Percentiles rank a stretch among this genome's conserved stretches.
Conservation (phyloP, 805 yeast species). For the Suhomyces sp. region DNA sequence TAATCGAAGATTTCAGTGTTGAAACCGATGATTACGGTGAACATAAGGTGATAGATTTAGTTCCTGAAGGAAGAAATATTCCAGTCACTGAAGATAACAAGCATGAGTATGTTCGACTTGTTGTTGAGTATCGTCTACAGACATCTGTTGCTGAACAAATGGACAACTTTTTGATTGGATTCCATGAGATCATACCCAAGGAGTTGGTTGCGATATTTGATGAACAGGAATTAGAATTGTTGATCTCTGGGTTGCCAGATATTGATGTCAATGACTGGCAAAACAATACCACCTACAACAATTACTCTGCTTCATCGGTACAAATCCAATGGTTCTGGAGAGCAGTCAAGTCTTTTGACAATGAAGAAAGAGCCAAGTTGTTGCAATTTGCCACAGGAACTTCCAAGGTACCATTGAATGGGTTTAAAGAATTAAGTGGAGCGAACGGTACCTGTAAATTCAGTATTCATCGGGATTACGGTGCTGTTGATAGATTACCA, state of each 20-base stretch:
- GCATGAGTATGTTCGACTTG: constrained; percentile 78
- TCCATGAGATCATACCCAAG: constrained; percentile 84
- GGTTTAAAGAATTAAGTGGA: constrained; percentile 87
- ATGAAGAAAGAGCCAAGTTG: constrained; percentile 90
- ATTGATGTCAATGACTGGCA: constrained; percentile 97
- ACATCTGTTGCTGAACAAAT: constrained; percentile 84
- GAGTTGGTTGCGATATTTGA: constrained; percentile 84
- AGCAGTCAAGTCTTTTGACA: constrained; percentile 90
- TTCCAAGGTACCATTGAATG: constrained; percentile 90
- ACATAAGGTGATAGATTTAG: constrained; percentile 76
- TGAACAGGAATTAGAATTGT: constrained; percentile 90
- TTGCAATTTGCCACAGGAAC: constrained; percentile 97
- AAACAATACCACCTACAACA: constrained; percentile 74
- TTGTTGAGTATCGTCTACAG: constrained; percentile 84
- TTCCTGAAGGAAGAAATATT: constrained; percentile 77
- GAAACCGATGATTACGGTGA: constrained; percentile 94
- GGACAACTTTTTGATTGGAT: constrained; percentile 81
- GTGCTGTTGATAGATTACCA: constrained; percentile 82
- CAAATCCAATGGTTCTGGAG: constrained; percentile 98
- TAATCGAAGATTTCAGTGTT: constrained; percentile 90
- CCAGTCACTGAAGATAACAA: constrained; percentile 90
- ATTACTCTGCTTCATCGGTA: constrained; percentile 77
- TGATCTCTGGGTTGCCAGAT: constrained; percentile 93
- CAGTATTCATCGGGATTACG: constrained; percentile 86
- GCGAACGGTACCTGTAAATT: constrained; percentile 84